Evolutionary conservation across 345 rosid genomes (phyloP).

Genomic region (Euphorbia lathyris): DNA sequence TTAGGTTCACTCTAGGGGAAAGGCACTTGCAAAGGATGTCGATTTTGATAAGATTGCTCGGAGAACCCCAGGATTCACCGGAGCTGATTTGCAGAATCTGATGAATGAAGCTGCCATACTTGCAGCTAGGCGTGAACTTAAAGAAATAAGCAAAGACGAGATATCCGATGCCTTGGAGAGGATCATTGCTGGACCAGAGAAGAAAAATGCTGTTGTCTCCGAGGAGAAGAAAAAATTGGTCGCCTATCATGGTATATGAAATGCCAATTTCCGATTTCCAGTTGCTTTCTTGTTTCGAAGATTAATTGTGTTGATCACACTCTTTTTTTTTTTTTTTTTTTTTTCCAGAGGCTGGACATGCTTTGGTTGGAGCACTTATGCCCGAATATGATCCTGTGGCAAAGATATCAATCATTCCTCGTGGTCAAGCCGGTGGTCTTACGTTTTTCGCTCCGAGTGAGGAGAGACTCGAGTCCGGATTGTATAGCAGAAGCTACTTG

Average conservation of each 20-base stretch:
- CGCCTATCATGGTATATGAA: conserved; percentile 73
- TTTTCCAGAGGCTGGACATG: conserved; percentile 93
- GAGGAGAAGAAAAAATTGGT: conserved; percentile 91
- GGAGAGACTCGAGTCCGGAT: conserved; percentile 95
- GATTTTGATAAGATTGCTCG: conserved; percentile 92
- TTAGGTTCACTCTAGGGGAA: conserved; percentile 96
- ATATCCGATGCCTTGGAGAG: conserved; percentile 96
- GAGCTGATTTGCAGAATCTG: conserved; percentile 93
- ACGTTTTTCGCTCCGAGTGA: conserved; percentile 96
- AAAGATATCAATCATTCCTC: conserved; percentile 93
- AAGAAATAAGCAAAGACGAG: conserved; percentile 97
- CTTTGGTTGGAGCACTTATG: conserved; percentile 93
- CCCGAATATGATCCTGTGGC: conserved; percentile 97
- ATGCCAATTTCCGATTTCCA: neutral
- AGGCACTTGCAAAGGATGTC: conserved; percentile 94
- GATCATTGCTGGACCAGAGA: conserved; percentile 98
- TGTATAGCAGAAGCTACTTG: conserved; percentile 93
- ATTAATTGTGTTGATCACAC: conserved; percentile 5
- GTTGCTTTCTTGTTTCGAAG: neutral
- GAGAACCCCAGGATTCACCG: conserved; percentile 95
- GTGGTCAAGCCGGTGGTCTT: conserved; percentile 98
- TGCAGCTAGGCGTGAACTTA: conserved; percentile 94
- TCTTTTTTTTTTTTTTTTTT: conserved; percentile 18
- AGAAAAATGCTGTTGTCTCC: conserved; percentile 93
- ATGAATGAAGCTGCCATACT: conserved; percentile 99